Evolutionary conservation across 192 early-diverging fungal species (phyloP), one percentile per base, ranked within the genome.

Genomic region (Coemansia sp.): DNA sequence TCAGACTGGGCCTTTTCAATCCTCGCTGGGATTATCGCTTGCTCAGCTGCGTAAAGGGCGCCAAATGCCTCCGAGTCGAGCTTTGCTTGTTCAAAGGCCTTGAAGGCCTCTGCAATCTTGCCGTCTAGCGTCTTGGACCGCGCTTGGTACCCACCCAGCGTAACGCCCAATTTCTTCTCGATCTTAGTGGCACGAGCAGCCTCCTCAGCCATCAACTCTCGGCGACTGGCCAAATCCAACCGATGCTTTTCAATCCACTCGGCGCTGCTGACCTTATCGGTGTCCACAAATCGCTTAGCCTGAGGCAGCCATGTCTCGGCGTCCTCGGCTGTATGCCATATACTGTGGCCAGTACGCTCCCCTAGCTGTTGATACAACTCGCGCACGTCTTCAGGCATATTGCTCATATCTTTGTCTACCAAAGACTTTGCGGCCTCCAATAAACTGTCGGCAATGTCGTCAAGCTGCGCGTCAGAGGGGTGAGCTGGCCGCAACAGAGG

Each of bases 91-190:
- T 89, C 86, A 31, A 88, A 71, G 46, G 90, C 89, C 43, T 89
- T 87, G 75, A 84, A 88, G 1, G 86, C 79, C 9, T 82, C 76
- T 1, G 67, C 41, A 12, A 93, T 81, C 49, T 94, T 89, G 18
- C 89, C 87, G n/a, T 74, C 47, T 24, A 97, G 71, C 62, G 86
- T 71, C 57, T 85, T 86, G 13, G 91, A 85, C 36, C 95, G 89
- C 5, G 86, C 73, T 83, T 93, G 88, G 77, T 96, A 95, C 33
- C 96, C 96, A 57, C 95, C 96, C 47, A 97, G 77, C 8, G 85
- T 85, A 16, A 97, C 85, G 13, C 78, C 86, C 24, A 96, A 74
- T 65, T 92, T 92, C 72, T 93, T 94, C 75, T 99, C 97, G 16
- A 93, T 63, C 77, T 97, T 97, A n/a, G 85, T 77, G 13, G 94